A percentile compares a stretch with the other conserved stretches of the same genome.
Evolutionary conservation across 768 basidiomycete genomes (phyloP).

Genomic region (Pleurotus cornucopiae): DNA sequence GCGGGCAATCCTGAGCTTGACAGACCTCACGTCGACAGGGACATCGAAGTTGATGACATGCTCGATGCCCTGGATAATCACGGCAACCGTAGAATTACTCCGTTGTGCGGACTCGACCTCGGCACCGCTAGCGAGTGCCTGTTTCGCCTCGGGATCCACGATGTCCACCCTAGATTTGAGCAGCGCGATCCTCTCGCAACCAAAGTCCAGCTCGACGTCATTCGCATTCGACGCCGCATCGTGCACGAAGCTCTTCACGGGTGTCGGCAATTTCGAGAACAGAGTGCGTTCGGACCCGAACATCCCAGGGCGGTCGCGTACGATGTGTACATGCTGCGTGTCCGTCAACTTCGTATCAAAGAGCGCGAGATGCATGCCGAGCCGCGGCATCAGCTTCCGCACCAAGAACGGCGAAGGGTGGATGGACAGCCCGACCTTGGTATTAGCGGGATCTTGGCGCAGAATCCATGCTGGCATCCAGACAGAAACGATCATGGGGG

Average conservation of each 20-base stretch:
- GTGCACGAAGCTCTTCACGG: neutral
- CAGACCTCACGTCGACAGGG: slow-evolving; percentile 31
- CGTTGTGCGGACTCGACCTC: slow-evolving; percentile 19
- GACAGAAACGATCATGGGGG: slow-evolving; percentile 32
- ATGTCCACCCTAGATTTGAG: slow-evolving; percentile 20
- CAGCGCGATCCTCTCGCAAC: slow-evolving; percentile 6
- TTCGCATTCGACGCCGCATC: neutral
- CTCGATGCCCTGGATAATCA: neutral
- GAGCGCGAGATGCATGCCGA: slow-evolving; percentile 22
- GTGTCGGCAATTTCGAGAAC: neutral
- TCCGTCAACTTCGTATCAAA: slow-evolving; percentile 25
- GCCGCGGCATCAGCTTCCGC: slow-evolving; percentile 14
- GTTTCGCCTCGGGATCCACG: slow-evolving; percentile 13
- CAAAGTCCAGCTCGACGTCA: slow-evolving; percentile 8
- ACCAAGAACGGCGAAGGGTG: slow-evolving; percentile 16
- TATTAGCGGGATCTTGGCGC: slow-evolving; percentile 13
- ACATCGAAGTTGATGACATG: slow-evolving; percentile 14
- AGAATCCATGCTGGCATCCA: slow-evolving; percentile 28
- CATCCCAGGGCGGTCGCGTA: slow-evolving; percentile 22
- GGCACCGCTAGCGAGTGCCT: slow-evolving; percentile 17
- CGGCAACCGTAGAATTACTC: slow-evolving; percentile 14
- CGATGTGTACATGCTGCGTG: slow-evolving; percentile 22
- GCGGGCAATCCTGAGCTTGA: slow-evolving; percentile 44
- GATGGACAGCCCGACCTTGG: slow-evolving; percentile 24
- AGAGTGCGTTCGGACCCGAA: slow-evolving; percentile 6